Evolutionary conservation across 345 rosid genomes (phyloP).

Genomic region (Orychophragmus violaceus): DNA sequence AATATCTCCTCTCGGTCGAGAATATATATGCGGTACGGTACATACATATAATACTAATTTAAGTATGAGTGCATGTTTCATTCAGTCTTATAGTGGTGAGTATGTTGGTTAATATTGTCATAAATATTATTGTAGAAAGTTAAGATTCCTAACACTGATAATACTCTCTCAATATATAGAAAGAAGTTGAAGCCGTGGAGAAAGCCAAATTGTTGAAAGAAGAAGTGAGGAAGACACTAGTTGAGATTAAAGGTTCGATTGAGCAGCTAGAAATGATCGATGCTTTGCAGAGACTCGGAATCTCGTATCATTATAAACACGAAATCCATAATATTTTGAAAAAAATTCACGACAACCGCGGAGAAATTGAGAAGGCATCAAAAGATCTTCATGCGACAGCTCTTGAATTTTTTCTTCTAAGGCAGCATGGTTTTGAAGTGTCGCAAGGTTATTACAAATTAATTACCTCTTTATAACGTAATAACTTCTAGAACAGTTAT

Average conservation of each 20-base stretch:
- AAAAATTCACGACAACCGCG: not conserved
- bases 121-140: too few species aligned
- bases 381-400: conserved; percentile 25
- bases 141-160: not conserved
- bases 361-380: not conserved
- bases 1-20: conserved; percentile 30
- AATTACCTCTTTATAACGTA: not conserved
- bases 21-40: conserved; percentile 21
- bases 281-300: conserved; percentile 31
- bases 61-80: not conserved
- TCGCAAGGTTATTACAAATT: conserved; percentile 11
- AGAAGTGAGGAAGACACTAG: conserved; percentile 18
- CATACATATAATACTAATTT: not conserved
- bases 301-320: conserved; percentile 28
- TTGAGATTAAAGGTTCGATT: not conserved
- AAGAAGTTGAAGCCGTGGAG: not conserved
- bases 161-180: not conserved
- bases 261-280: conserved; percentile 32
- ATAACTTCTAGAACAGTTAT: too few species aligned
- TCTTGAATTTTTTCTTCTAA: conserved; percentile 25
- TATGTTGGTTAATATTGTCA: too few species aligned
- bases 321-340: conserved; percentile 9
- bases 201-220: conserved; percentile 6
- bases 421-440: conserved; percentile 25
- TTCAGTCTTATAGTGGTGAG: too few species aligned